Base-by-base conservation (phyloP, 2,329 filamentous ascomycete genomes). In the Aureobasidium namibiae region DNA sequence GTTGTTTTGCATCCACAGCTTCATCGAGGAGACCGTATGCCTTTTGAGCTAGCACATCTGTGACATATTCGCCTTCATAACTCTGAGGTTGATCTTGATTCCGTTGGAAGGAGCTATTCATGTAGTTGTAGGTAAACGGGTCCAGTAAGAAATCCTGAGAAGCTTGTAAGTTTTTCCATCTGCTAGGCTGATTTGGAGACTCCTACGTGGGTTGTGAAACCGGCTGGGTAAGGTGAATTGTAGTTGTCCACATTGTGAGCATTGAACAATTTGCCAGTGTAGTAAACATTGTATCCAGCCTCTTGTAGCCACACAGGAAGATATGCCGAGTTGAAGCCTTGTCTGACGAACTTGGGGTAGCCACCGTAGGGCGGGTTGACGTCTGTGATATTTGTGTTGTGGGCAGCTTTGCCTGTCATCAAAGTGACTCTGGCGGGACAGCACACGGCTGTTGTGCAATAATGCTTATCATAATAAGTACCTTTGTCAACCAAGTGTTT, bases 351-450 rank as follows among this genome's bases (percentile, higher is more conserved):
- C 65, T 88, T 88, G 1, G 82, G 81, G 64, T 85, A 90, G 4
- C 82, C 81, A 21, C 81, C 80, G 61, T 81, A 81, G 11, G 80
- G 81, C 49, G 82, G 75, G 31, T 68, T 69, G 1, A 82, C 76
- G 65, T 81, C 78, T 0, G 86, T 89, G 1, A 89, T 83, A 63
- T 89, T 89, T 0, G 85, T 88, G 63, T 88, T 88, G 64, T 89
- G 86, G 0, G 85, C 83, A 7, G 82, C 78, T 65, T 81, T 82
- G 23, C 60, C 60, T 0, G 85, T 88, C 79, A 80, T 83, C 1
- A 89, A 69, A 14, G 79, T 82, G 2, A 86, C 86, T 1, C 86
- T 76, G 0, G 85, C 84, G 0, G 86, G 86, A 64, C 86, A 89
- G 68, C 86, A 89, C 0, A 87, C 69, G 0, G 86, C 77, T 0